Conservation (phyloP, 2,329 filamentous ascomycete species). For the Dactylellina sp. region DNA sequence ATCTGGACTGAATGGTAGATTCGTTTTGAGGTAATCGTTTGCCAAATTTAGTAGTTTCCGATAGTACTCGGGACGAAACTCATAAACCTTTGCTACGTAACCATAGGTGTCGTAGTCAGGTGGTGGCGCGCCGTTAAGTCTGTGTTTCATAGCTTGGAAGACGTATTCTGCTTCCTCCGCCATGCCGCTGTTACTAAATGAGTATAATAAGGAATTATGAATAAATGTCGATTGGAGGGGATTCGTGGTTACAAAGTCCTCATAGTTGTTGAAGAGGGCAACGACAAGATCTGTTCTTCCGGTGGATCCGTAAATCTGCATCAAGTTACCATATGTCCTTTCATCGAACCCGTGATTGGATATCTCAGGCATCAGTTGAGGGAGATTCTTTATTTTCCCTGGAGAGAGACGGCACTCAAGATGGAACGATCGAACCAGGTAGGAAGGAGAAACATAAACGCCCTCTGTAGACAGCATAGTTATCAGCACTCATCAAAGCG, state of each 20-base stretch:
- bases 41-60: constrained; percentile 15
- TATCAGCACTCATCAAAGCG: neutral
- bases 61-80: constrained; percentile 24
- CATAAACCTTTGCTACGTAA: constrained; percentile 14
- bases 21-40: constrained; percentile 15
- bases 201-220: constrained; percentile 20
- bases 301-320: constrained; percentile 20
- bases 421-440: constrained; percentile 3
- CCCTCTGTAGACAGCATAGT: neutral
- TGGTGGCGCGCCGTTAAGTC: neutral
- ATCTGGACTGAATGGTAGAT: neutral
- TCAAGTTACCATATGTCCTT: constrained; percentile 15
- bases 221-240: neutral
- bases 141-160: constrained; percentile 29
- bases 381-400: neutral
- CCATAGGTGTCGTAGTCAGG: constrained; percentile 27
- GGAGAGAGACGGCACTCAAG: neutral
- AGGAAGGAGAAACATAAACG: neutral
- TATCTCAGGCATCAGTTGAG: neutral
- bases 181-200: constrained; percentile 5
- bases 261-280: constrained; percentile 40
- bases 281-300: constrained; percentile 25
- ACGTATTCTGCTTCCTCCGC: constrained; percentile 39
- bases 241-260: constrained; percentile 3
- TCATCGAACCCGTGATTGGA: constrained; percentile 20